Percentiles rank a stretch among this genome's conserved stretches.
These are phyloP conservation scores for Hymenoscyphus repandus DNA, from an alignment of 2,329 filamentous ascomycete genomes.

Conservation along the genomic window DNA sequence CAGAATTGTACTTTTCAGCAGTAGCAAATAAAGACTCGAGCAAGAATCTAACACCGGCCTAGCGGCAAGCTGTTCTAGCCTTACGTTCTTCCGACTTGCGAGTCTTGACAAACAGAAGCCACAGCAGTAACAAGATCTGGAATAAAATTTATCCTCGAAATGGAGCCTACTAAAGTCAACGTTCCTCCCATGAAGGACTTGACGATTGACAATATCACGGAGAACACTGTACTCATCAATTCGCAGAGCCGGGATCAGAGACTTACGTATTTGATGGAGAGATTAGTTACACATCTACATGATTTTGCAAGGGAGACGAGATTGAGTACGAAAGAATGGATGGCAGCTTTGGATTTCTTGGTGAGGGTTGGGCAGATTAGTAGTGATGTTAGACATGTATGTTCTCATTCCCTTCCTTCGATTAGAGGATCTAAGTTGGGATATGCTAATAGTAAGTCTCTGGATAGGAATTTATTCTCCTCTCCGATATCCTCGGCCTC, in stretches of 20 bases:
- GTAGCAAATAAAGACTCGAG: too few species aligned
- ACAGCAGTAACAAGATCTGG: not conserved
- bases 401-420: conserved; percentile 20
- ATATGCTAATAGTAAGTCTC: not conserved
- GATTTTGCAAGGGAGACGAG: conserved; percentile 77
- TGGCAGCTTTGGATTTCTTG: conserved; percentile 66
- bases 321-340: conserved; percentile 73
- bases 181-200: conserved; percentile 59
- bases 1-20: too few species aligned
- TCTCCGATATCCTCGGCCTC: conserved; percentile 74
- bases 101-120: not conserved
- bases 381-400: conserved; percentile 65
- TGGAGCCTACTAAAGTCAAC: conserved; percentile 17
- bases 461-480: conserved; percentile 69
- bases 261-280: conserved; percentile 66
- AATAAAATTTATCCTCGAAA: conserved; percentile 1
- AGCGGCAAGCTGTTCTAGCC: too few species aligned
- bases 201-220: conserved; percentile 75
- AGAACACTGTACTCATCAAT: conserved; percentile 71
- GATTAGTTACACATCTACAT: conserved; percentile 72
- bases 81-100: too few species aligned
- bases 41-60: too few species aligned
- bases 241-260: conserved; percentile 60
- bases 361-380: conserved; percentile 69
- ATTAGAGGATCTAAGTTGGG: not conserved